These are phyloP conservation scores for Zygoascus meyerae DNA, from an alignment of 1,139 yeast genomes.

Conservation along the genomic window DNA sequence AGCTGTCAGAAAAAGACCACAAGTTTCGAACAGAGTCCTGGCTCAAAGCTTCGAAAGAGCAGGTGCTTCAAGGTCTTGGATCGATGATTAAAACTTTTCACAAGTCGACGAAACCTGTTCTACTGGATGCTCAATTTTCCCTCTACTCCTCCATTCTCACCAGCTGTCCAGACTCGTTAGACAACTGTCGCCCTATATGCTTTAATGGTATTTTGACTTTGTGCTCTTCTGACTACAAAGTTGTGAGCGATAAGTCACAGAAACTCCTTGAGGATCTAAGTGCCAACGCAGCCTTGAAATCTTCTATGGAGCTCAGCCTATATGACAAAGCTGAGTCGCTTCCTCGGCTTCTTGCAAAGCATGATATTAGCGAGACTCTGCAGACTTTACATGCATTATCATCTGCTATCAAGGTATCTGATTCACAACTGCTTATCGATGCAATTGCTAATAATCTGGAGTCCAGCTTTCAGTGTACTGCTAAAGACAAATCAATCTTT, in stretches of 20 bases:
- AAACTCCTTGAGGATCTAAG: conserved; percentile 21
- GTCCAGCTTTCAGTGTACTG: conserved; percentile 1
- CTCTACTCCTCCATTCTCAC: conserved; percentile 32
- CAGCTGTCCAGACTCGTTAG: conserved; percentile 34
- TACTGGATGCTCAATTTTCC: conserved; percentile 29
- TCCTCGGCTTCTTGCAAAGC: conserved; percentile 26
- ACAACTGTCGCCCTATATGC: conserved; percentile 33
- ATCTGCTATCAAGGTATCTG: background rate
- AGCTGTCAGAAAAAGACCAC: conserved; percentile 24
- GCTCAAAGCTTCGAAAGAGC: conserved; percentile 59
- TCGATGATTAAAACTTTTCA: conserved; percentile 14
- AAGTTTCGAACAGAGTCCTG: conserved; percentile 48
- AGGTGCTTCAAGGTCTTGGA: conserved; percentile 40
- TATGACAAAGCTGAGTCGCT: conserved; percentile 30
- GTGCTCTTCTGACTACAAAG: conserved; percentile 12
- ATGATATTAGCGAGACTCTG: conserved; percentile 23
- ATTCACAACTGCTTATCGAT: background rate
- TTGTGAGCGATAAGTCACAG: conserved; percentile 23
- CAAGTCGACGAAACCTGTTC: conserved; percentile 25
- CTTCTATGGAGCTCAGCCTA: conserved; percentile 22
- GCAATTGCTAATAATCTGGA: background rate
- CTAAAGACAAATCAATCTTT: background rate
- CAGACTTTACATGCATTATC: conserved; percentile 1
- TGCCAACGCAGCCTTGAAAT: conserved; percentile 19
- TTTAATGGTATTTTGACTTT: conserved; percentile 29